phyloP scores from a whole-genome alignment of 2,329 filamentous ascomycete genomes.

The Exophiala calicioides region DNA sequence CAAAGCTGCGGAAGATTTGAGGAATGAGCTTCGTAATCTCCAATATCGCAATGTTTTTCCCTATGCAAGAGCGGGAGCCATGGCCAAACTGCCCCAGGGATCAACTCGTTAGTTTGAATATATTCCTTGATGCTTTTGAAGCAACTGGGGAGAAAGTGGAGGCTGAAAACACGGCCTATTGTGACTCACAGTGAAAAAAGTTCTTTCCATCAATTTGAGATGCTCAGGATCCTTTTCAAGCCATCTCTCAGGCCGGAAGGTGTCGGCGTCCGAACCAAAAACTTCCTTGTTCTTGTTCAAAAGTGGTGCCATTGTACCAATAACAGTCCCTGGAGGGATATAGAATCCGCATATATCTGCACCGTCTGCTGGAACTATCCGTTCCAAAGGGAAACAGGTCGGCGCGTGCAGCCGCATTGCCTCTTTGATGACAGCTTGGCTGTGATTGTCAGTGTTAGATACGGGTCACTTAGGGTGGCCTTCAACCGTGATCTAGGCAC shows the following conservation, averaged over 20 bases:
- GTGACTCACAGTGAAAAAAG: slow-evolving; percentile 19
- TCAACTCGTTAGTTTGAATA: too few relatives aligned
- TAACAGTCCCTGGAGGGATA: neutral
- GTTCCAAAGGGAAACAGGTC: slow-evolving; percentile 29
- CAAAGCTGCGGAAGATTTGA: slow-evolving; percentile 16
- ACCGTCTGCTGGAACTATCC: slow-evolving; percentile 24
- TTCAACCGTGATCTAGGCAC: slow-evolving; percentile 27
- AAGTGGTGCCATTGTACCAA: neutral
- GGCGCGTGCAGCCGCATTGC: slow-evolving; percentile 24
- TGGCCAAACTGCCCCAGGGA: slow-evolving; percentile 46
- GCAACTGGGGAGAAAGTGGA: too few relatives aligned
- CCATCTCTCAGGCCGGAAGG: slow-evolving; percentile 69
- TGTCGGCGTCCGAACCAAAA: slow-evolving; percentile 67
- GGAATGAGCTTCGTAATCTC: slow-evolving; percentile 32
- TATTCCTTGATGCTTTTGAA: too few relatives aligned
- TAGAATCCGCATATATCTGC: slow-evolving; percentile 4
- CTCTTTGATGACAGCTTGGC: slow-evolving; percentile 36
- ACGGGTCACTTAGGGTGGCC: neutral
- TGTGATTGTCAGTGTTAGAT: neutral
- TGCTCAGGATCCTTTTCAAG: slow-evolving; percentile 43
- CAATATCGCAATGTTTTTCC: slow-evolving; percentile 29
- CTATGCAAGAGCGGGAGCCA: slow-evolving; percentile 47
- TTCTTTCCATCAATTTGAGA: slow-evolving; percentile 51
- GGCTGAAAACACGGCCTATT: neutral
- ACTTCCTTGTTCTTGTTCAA: slow-evolving; percentile 48